A percentile compares a stretch with the other conserved stretches of the same genome.
phyloP scores from a whole-genome alignment of 306 rosid genomes.

The Parietaria judaica region DNA sequence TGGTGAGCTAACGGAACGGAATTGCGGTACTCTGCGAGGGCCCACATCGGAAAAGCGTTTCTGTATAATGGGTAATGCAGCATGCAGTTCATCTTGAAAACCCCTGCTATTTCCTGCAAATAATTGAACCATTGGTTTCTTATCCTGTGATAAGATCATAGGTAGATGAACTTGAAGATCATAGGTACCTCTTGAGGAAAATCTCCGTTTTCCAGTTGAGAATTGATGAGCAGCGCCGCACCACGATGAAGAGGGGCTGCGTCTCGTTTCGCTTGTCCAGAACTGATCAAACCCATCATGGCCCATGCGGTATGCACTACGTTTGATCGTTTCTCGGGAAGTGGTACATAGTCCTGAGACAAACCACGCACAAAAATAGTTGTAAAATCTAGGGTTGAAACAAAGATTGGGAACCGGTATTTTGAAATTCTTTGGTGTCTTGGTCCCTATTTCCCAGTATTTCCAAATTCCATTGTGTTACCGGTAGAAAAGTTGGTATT shows the following conservation, averaged over 20 bases:
- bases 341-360: neutral
- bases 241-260: conserved; percentile 1
- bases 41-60: conserved; percentile 1
- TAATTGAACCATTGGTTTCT: no score
- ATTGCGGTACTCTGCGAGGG: conserved; percentile 1
- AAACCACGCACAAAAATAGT: neutral
- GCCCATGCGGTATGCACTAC: conserved; percentile 2
- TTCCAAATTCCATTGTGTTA: neutral
- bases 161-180: neutral
- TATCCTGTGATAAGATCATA: neutral
- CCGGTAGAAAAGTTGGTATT: neutral
- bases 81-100: conserved; percentile 4
- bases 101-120: conserved; percentile 3
- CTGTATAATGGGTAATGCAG: neutral
- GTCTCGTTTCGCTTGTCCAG: neutral
- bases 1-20: neutral
- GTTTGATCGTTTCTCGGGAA: neutral
- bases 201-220: conserved; percentile 6
- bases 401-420: neutral
- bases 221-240: conserved; percentile 4
- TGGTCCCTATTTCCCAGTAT: neutral
- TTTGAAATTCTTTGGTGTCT: neutral
- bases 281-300: neutral
- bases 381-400: neutral
- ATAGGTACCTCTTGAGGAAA: conserved; percentile 1